Conservation (phyloP, 371 early-diverging fungal genomes). For the Vairimorpha ceranae region DNA sequence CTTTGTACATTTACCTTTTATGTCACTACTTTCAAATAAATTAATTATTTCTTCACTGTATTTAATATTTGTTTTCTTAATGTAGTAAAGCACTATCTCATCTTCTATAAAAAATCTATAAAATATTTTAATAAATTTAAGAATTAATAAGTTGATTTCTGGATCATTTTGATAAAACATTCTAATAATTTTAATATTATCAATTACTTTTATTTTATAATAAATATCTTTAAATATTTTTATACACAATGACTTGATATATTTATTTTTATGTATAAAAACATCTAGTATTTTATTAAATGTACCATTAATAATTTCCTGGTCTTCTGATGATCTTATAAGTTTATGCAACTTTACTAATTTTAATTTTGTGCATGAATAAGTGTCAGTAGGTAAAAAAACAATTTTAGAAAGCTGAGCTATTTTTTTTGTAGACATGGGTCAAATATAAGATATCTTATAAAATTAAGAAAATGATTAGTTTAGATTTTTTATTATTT, state of each 20-base stretch:
- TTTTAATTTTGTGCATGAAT: slow-evolving; percentile 9
- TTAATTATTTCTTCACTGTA: slow-evolving; percentile 16
- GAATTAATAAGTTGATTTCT: background rate
- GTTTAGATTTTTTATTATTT: no score
- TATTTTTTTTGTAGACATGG: slow-evolving; percentile 3
- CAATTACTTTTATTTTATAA: slow-evolving; percentile 7
- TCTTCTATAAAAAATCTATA: slow-evolving; percentile 25
- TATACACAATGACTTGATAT: slow-evolving; percentile 3
- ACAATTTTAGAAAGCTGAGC: slow-evolving; percentile 16
- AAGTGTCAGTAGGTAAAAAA: slow-evolving; percentile 7
- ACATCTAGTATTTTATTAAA: slow-evolving; percentile 15
- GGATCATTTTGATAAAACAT: slow-evolving; percentile 36
- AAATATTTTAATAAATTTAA: slow-evolving; percentile 27
- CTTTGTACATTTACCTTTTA: background rate
- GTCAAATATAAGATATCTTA: background rate
- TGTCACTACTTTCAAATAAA: background rate
- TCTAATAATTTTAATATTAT: slow-evolving; percentile 9
- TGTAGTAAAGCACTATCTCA: slow-evolving; percentile 16
- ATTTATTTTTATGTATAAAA: slow-evolving; percentile 22
- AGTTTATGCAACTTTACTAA: slow-evolving; percentile 8
- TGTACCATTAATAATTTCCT: slow-evolving; percentile 11
- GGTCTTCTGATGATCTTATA: background rate
- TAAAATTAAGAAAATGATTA: no score
- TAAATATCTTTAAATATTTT: slow-evolving; percentile 13
- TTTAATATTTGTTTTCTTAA: slow-evolving; percentile 5